Percentiles rank a stretch among this genome's conserved stretches.
Conservation (phyloP, 805 yeast genomes). For the Pichia gijzeniarum region DNA sequence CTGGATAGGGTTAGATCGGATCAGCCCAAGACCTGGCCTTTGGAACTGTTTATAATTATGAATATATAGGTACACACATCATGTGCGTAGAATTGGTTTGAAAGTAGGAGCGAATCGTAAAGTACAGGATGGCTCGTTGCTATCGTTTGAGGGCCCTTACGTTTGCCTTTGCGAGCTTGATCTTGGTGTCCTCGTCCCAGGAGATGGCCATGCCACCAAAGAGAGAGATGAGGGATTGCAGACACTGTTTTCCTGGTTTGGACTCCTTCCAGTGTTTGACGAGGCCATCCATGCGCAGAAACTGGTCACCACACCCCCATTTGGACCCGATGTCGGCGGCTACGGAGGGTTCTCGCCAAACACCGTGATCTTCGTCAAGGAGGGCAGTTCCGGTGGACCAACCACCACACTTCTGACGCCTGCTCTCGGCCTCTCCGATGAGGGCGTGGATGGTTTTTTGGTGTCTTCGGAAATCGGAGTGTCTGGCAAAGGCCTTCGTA, state of each 20-base stretch:
- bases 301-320: slow-evolving; percentile 6
- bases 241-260: slow-evolving; percentile 1
- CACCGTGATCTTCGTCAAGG: no score
- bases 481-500: slow-evolving; percentile 4
- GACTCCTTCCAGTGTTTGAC: slow-evolving; percentile 7
- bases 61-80: no score
- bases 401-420: slow-evolving; percentile 3
- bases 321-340: neutral
- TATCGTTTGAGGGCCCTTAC: neutral
- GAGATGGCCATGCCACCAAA: neutral
- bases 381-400: neutral
- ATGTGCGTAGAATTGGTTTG: no score
- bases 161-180: neutral
- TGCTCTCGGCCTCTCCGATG: neutral
- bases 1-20: no score
- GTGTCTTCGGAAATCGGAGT: slow-evolving; percentile 2
- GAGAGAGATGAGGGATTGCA: neutral
- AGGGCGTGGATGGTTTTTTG: neutral
- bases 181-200: neutral
- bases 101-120: no score
- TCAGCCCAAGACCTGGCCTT: no score
- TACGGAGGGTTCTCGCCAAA: neutral
- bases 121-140: neutral
- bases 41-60: no score
- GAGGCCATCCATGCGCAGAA: slow-evolving; percentile 7